Evolutionary conservation across 2,329 filamentous ascomycete species (phyloP), one percentile per base, ranked within the genome.

Genomic region (Penicillium sp.): DNA sequence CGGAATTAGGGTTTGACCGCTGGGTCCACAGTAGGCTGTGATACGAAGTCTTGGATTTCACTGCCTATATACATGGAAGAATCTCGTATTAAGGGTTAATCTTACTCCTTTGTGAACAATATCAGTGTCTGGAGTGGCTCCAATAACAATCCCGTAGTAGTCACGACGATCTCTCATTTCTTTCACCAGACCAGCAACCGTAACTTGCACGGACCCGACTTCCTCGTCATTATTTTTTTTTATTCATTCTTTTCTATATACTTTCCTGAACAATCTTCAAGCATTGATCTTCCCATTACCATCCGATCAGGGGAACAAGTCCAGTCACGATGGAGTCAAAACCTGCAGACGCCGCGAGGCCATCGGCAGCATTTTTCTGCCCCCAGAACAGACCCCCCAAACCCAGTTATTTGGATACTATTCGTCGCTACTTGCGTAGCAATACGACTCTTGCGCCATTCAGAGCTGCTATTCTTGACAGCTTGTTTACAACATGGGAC

Each of bases 331-430:
- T 51, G 48, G 48, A 42, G 11, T 5, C n/a, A 8, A 51, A 26
- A 24, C 9, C 21, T 21, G 42, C 23, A 21, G 48, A 51, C 16
- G n/a, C 20, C 23, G 33, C 11, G 48, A 20, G 16, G 35, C 35
- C 33, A n/a, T 46, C 54, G 40, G 54, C 54, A 16, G 54, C 54
- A 46, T 56, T 56, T 28, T 56, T 56, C 40, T 56, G 54, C 23
- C 54, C 54, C 12, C 54, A 56, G 45, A 56, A 56, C 14, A 56
- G 51, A 48, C 54, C 54, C 14, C 54, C 54, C 7, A 51, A 56
- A 38, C 26, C 47, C 16, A 24, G 8, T 1, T 56, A 56, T 35
- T 26, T 56, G 3, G 54, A 56, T 21, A 11, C 18, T 2, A 38
- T 56, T 16, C 54, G 54, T 56, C 54, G 54, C 14, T 56, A 56